Evolutionary conservation across 108 stramenopile species (phyloP).

Genomic region (Epithemia pelagica): DNA sequence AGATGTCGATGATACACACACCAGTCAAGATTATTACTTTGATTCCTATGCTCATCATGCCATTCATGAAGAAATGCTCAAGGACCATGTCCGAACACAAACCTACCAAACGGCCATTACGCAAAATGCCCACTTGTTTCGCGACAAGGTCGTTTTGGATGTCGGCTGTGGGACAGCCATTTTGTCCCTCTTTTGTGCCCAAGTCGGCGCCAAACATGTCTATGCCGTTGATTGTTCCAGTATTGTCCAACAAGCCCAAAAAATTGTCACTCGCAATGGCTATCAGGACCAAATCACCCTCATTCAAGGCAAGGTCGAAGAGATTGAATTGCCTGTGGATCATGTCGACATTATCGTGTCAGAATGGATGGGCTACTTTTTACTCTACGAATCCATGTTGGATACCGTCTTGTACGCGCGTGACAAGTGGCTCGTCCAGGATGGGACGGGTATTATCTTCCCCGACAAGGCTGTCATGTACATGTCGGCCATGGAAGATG

Average conservation of each 20-base stretch:
- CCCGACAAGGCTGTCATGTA: conserved; percentile 93
- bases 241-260: conserved; percentile 74
- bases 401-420: conserved; percentile 90
- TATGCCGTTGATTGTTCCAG: conserved; percentile 90
- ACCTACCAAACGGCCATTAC: conserved; percentile 86
- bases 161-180: conserved; percentile 95
- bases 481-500: conserved; percentile 86
- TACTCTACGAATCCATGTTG: conserved; percentile 97
- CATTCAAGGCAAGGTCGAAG: conserved; percentile 88
- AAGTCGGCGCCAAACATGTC: conserved; percentile 91
- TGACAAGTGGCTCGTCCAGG: conserved; percentile 78
- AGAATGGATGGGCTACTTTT: conserved; percentile 99
- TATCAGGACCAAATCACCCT: conserved; percentile 76
- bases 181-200: conserved; percentile 84
- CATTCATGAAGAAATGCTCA: conserved; percentile 97
- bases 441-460: conserved; percentile 59
- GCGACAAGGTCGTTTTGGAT: conserved; percentile 87
- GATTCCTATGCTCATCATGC: conserved; percentile 93
- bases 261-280: conserved; percentile 80
- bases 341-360: conserved; percentile 95
- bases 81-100: conserved; percentile 87
- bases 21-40: conserved; percentile 88
- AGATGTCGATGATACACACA: conserved; percentile 14
- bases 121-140: conserved; percentile 71
- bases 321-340: conserved; percentile 73